Evolutionary conservation across 352 stramenopile genomes (phyloP).

Genomic region (Globisporangium rhizosaccharum): DNA sequence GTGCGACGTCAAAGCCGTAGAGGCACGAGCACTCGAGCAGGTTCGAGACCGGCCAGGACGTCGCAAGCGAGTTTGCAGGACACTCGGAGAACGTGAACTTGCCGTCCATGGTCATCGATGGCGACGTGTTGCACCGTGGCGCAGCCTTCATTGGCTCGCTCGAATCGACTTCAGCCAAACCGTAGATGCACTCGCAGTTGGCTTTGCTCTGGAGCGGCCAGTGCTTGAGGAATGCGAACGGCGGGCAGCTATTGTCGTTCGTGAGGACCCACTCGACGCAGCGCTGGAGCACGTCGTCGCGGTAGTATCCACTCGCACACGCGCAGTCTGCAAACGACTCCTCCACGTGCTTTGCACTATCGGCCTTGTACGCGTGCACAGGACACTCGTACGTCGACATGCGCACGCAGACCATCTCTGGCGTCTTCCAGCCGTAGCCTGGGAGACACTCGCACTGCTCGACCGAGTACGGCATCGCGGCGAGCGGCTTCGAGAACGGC

Average conservation of each 20-base stretch:
- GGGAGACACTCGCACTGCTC: conserved; percentile 74
- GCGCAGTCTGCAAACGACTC: conserved; percentile 57
- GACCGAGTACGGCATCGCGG: conserved; percentile 51
- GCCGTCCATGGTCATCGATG: conserved; percentile 11
- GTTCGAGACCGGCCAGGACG: conserved; percentile 35
- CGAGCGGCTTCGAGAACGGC: conserved; percentile 48
- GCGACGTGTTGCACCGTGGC: conserved; percentile 23
- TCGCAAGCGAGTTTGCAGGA: conserved; percentile 41
- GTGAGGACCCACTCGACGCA: conserved; percentile 68
- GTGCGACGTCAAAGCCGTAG: conserved; percentile 34
- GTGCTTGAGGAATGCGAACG: conserved; percentile 51
- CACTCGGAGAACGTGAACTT: conserved; percentile 34
- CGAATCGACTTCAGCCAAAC: conserved; percentile 22
- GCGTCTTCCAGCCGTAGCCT: conserved; percentile 66
- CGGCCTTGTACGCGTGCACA: conserved; percentile 42
- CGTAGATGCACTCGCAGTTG: conserved; percentile 74
- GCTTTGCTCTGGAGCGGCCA: conserved; percentile 73
- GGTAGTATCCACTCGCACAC: conserved; percentile 65
- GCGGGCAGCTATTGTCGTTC: conserved; percentile 59
- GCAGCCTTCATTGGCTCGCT: conserved; percentile 8
- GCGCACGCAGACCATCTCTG: conserved; percentile 57
- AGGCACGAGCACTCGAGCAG: conserved; percentile 41
- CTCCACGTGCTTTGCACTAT: conserved; percentile 28
- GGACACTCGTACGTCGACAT: conserved; percentile 60
- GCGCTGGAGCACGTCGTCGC: conserved; percentile 37